A percentile compares a stretch with the other conserved stretches of the same genome.
These are phyloP conservation scores for Flaveria robusta DNA, from an alignment of 129 eudicot species.

Conservation along the genomic window DNA sequence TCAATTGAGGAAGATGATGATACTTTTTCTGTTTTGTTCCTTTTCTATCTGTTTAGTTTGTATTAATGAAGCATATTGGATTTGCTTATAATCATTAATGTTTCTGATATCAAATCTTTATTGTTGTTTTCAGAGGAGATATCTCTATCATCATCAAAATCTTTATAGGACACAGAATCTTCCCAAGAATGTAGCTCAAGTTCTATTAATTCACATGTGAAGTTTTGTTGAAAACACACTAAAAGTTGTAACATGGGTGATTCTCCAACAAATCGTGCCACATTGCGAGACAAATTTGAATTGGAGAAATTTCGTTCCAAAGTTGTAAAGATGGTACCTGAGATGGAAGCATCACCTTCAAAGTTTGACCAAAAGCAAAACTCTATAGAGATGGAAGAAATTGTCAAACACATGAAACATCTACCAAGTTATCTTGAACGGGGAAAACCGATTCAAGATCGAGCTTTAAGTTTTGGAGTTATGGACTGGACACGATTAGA, in stretches of 20 bases:
- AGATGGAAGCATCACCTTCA: slow-evolving; percentile 33
- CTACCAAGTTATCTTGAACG: slow-evolving; percentile 71
- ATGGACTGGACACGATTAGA: slow-evolving; percentile 78
- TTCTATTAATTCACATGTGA: neutral
- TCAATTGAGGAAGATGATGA: slow-evolving; percentile 9
- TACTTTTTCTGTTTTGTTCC: neutral
- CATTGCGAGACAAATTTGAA: slow-evolving; percentile 45
- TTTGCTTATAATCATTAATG: neutral
- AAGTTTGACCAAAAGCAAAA: slow-evolving; percentile 28
- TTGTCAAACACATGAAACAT: slow-evolving; percentile 78
- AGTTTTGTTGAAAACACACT: slow-evolving; percentile 3
- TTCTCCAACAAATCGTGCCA: slow-evolving; percentile 30
- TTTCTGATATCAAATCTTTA: slow-evolving; percentile 24
- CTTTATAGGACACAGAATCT: slow-evolving; percentile 4
- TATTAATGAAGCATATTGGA: neutral
- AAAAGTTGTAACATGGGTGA: slow-evolving; percentile 31
- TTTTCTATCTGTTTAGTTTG: neutral
- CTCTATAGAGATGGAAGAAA: slow-evolving; percentile 54
- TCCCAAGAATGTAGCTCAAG: slow-evolving; percentile 18
- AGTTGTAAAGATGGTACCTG: slow-evolving; percentile 39
- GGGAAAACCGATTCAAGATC: slow-evolving; percentile 55
- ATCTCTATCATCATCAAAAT: neutral
- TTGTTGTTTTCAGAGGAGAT: slow-evolving; percentile 18
- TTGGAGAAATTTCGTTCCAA: slow-evolving; percentile 57
- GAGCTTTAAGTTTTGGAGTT: slow-evolving; percentile 72